Evolutionary conservation across 805 yeast genomes (phyloP), one percentile per base, ranked within the genome.

Genomic region (Metschnikowia henanensis): DNA sequence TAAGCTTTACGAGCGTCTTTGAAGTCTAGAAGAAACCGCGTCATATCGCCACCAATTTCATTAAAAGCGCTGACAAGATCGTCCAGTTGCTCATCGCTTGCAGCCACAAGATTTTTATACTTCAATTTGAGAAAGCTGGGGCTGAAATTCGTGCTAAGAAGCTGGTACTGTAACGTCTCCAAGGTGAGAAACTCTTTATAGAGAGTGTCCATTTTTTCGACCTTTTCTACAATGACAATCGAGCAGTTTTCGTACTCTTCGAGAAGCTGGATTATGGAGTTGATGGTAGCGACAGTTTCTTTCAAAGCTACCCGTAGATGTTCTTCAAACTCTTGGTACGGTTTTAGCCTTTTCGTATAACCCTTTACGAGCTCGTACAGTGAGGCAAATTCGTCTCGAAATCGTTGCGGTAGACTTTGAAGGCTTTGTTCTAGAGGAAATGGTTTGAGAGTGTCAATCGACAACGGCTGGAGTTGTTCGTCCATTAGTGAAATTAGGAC

Each of bases 111-210:
- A n/a, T 41, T 45, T 17, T 36, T 33, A 42, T 37, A 43, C 37
- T 50, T 52, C 4, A 20, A 15, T 35, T 37, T 40, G 31, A 52
- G 43, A 15, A 57, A 53, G 31, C 60, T 65, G 30, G 56, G 62
- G 51, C 68, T 66, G 53, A 60, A 71, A 46, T 65, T 70, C 30
- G 67, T 46, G 25, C 70, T 60, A 17, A 70, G 55, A 22, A 69
- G 57, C 47, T 68, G 68, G 56, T 69, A 69, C 55, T 70, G 75
- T 26, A 47, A 53, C 12, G 68, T 61, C 46, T 71, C 74, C 34
- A 66, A 51, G 41, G 57, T 56, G 18, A 58, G 45, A 50, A 68
- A 71, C 46, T 70, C 68, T 22, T 55, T 57, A 48, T 65, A 65
- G 5, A 60, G 46, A 12, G 41, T 39, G 17, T 58, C 57, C n/a